phyloP scores from a whole-genome alignment of 2,329 filamentous ascomycete species.

The Pochonia chlamydosporia region DNA sequence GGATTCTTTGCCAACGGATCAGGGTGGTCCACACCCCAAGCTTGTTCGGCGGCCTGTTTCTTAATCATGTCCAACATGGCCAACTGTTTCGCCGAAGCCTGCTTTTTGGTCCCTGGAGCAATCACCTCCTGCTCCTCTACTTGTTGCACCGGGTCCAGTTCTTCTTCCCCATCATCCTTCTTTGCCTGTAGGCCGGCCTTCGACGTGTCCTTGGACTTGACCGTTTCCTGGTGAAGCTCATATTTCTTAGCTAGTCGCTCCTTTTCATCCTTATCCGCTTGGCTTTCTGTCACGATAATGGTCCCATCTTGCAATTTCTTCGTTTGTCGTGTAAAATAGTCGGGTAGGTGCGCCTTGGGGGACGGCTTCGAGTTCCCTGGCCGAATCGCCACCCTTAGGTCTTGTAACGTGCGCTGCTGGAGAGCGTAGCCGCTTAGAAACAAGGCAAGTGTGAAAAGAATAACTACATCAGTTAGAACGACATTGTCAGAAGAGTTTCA shows the following conservation, averaged over 20 bases:
- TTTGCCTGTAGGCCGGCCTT: neutral
- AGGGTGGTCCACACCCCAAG: constrained; percentile 27
- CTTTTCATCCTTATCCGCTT: constrained; percentile 22
- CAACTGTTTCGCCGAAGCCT: constrained; percentile 19
- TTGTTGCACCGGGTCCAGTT: neutral
- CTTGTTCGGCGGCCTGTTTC: constrained; percentile 24
- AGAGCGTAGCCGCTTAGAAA: constrained; percentile 85
- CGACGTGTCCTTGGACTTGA: constrained; percentile 5
- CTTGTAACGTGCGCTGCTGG: constrained; percentile 78
- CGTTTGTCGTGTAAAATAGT: constrained; percentile 40
- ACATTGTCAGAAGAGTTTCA: no score
- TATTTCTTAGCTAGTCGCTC: constrained; percentile 12
- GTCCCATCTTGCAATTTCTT: constrained; percentile 42
- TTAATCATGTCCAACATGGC: constrained; percentile 26
- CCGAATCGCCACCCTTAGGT: constrained; percentile 68
- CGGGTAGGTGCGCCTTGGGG: constrained; percentile 44
- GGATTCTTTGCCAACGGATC: constrained; percentile 31
- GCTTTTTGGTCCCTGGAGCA: constrained; percentile 9
- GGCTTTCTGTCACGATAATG: constrained; percentile 32
- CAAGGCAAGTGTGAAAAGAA: constrained; percentile 72
- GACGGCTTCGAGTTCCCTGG: constrained; percentile 37
- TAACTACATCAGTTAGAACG: constrained; percentile 40
- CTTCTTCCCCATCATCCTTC: constrained; percentile 12
- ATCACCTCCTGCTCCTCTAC: constrained; percentile 13
- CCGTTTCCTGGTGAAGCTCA: constrained; percentile 24